phyloP scores from a whole-genome alignment of 805 yeast genomes.

The Nadsonia fulvescens region DNA sequence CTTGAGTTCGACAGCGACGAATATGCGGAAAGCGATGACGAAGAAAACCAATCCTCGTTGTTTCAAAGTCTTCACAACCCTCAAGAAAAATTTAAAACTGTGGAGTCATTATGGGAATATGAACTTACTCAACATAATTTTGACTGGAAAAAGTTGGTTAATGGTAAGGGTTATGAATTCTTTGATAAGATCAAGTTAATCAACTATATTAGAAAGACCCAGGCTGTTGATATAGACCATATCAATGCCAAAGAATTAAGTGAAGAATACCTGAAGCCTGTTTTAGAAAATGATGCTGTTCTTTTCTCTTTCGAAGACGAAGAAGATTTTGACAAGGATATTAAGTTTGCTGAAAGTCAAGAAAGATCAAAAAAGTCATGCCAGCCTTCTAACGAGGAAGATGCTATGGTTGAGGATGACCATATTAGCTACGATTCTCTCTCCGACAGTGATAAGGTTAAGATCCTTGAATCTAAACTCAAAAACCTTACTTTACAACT shows the following conservation, averaged over 20 bases:
- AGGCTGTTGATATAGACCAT: constrained; percentile 7
- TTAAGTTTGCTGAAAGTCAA: constrained; percentile 6
- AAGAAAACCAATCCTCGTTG: constrained; percentile 11
- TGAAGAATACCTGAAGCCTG: constrained; percentile 13
- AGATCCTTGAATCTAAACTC: constrained; percentile 4
- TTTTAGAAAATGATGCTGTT: constrained; percentile 13
- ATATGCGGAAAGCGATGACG: constrained; percentile 13
- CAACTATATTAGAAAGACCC: constrained; percentile 13
- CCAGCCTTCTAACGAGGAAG: constrained; percentile 2
- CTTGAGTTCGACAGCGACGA: constrained; percentile 13
- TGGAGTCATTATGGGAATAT: constrained; percentile 11
- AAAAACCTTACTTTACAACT: constrained; percentile 2
- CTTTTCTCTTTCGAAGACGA: constrained; percentile 12
- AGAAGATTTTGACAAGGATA: constrained; percentile 10
- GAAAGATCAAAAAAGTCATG: constrained; percentile 13
- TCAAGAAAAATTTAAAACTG: constrained; percentile 7
- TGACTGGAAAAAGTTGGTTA: constrained; percentile 10
- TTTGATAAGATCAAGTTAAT: constrained; percentile 14
- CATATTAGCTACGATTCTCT: no score
- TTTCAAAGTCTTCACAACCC: no score
- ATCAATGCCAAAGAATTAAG: constrained; percentile 6
- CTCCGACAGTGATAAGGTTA: no score
- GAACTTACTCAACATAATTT: constrained; percentile 10
- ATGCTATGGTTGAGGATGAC: no score
- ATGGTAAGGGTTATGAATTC: constrained; percentile 10